A percentile compares a stretch with the other conserved stretches of the same genome.
These are phyloP conservation scores for Salix caprea DNA, from an alignment of 345 rosid species.

Conservation along the genomic window DNA sequence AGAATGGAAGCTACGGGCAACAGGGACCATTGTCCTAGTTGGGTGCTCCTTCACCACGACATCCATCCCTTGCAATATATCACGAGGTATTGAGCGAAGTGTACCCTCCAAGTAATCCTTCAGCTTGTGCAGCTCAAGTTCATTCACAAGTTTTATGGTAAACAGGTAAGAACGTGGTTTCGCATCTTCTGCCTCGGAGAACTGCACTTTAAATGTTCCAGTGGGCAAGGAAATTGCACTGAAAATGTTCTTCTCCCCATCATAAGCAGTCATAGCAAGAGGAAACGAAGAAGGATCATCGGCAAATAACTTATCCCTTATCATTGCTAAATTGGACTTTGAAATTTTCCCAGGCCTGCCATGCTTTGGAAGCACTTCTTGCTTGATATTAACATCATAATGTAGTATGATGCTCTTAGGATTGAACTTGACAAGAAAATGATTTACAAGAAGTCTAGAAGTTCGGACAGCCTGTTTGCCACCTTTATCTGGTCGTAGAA, in stretches of 20 bases:
- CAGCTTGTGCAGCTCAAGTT: slow-evolving; percentile 54
- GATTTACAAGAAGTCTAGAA: slow-evolving; percentile 53
- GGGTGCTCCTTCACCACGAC: slow-evolving; percentile 93
- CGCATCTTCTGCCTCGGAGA: slow-evolving; percentile 41
- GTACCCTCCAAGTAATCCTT: slow-evolving; percentile 49
- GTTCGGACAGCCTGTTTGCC: slow-evolving; percentile 40
- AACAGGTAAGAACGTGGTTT: slow-evolving; percentile 30
- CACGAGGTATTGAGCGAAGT: slow-evolving; percentile 45
- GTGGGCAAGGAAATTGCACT: slow-evolving; percentile 54
- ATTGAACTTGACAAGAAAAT: slow-evolving; percentile 53
- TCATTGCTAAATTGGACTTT: slow-evolving; percentile 35
- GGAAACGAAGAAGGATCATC: slow-evolving; percentile 48
- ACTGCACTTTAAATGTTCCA: slow-evolving; percentile 42
- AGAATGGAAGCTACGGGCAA: slow-evolving; percentile 58
- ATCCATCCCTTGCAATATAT: slow-evolving; percentile 83
- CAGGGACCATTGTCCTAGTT: slow-evolving; percentile 48
- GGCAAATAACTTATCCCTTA: slow-evolving; percentile 51
- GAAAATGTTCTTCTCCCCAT: slow-evolving; percentile 81
- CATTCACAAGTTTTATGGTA: slow-evolving; percentile 57
- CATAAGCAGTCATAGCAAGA: slow-evolving; percentile 58
- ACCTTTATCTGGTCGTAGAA: slow-evolving; percentile 63
- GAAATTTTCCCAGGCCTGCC: slow-evolving; percentile 42
- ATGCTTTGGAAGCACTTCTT: slow-evolving; percentile 17
- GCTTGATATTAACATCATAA: slow-evolving; percentile 63
- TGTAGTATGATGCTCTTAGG: slow-evolving; percentile 46